Evolutionary conservation across 192 early-diverging fungal species (phyloP), one percentile per base, ranked within the genome.

Genomic region (Entomortierella chlamydospora): DNA sequence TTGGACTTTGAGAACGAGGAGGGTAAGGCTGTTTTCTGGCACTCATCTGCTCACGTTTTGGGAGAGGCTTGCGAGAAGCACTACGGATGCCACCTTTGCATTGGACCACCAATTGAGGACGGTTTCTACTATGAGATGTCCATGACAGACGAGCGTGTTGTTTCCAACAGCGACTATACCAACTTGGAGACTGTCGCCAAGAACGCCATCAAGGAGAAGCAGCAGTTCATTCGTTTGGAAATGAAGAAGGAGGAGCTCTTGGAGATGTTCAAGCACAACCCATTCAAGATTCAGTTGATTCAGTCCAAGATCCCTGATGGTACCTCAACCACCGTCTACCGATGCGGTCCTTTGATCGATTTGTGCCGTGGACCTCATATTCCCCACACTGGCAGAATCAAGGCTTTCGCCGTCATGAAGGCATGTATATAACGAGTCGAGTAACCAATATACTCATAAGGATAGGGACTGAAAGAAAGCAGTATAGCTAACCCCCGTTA

Each of bases 261-360:
- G 68, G 92, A 96, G 80, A 98, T 99, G 97, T 99, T 99, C 88
- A 91, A 93, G 86, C 90, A 97, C 88, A 99, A 98, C 90, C 93
- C 92, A 81, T 99, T 98, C 90, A 99, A 99, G 88, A 88, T 93
- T 33, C 92, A 97, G 66, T 87, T 99, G 72, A 98, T 99, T 84
- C 86, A 96, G 50, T 86, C 90, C 57, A 96, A 94, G 78, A 93
- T 98, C 61, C 93, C 93, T 7, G 97, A 99, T 73, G 92, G 92
- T 54, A 95, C 96, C 43, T 93, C 92, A 43, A 95, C 95, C 74
- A 98, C 97, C 17, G 98, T 99, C 59, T 99, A 99, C 87, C 95
- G 98, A 39, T 98, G 97, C 73, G 98, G 98, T 51, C 94, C 97
- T 26, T 88, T 99, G 65, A 98, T 99, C 70, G 98, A 99, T 90